A percentile compares a stretch with the other conserved stretches of the same genome.
Evolutionary conservation across 2,329 filamentous ascomycete species (phyloP).

Genomic region (Didymellaceae sp.): DNA sequence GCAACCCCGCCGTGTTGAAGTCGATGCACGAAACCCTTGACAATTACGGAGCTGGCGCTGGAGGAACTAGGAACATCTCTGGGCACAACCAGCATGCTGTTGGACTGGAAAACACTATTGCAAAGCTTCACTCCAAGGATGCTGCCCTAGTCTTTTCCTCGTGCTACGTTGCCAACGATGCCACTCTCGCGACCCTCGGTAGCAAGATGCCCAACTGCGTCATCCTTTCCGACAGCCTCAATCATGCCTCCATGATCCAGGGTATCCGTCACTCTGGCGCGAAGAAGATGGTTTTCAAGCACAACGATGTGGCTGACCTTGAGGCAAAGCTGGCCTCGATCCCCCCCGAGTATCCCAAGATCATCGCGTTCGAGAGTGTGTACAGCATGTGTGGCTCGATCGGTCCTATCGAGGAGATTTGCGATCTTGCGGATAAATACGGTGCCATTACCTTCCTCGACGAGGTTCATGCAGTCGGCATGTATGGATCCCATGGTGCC

Average conservation of each 20-base stretch:
- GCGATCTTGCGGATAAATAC: slow-evolving; percentile 95
- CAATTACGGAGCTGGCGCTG: slow-evolving; percentile 91
- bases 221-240: slow-evolving; percentile 95
- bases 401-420: slow-evolving; percentile 93
- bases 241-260: slow-evolving; percentile 99
- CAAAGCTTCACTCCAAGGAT: slow-evolving; percentile 90
- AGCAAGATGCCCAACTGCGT: slow-evolving; percentile 97
- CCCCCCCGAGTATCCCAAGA: slow-evolving; percentile 86
- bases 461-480: slow-evolving; percentile 97
- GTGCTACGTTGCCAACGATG: slow-evolving; percentile 98
- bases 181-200: slow-evolving; percentile 93
- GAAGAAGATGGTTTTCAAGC: slow-evolving; percentile 98
- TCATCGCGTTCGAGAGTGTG: slow-evolving; percentile 98
- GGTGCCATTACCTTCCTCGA: slow-evolving; percentile 97
- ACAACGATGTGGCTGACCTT: slow-evolving; percentile 93
- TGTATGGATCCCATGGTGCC: slow-evolving; percentile 96
- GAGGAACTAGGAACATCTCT: slow-evolving; percentile 96
- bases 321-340: slow-evolving; percentile 91
- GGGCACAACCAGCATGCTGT: slow-evolving; percentile 97
- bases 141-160: slow-evolving; percentile 93
- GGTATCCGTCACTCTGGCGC: slow-evolving; percentile 97
- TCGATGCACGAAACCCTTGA: slow-evolving; percentile 95
- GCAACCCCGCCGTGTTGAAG: slow-evolving; percentile 84
- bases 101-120: slow-evolving; percentile 78
- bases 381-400: slow-evolving; percentile 99